Evolutionary conservation across 768 basidiomycete species (phyloP), one percentile per base, ranked within the genome.

Genomic region (Mycena leptocephala): DNA sequence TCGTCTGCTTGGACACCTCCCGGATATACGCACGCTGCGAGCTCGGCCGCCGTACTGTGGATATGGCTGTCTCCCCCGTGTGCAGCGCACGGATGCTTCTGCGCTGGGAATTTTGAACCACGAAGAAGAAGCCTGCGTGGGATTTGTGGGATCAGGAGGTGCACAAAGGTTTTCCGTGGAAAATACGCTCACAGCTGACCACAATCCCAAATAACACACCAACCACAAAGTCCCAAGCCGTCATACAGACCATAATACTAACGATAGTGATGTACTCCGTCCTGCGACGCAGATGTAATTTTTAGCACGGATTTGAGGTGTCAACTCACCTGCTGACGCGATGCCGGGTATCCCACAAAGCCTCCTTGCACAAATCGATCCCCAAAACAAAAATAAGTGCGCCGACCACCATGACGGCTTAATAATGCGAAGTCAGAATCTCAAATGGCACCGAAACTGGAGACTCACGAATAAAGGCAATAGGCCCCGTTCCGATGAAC

Each of bases 331-430:
- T 87, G 88, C 93, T 97, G 26, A 96, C 96, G 20, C 97, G 93
- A 84, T 95, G 91, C 58, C 96, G 88, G 13, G 97, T 97, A 85
- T 99, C 98, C 97, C 97, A 99, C 11, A 99, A 83, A 0, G 98
- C 97, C 84, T 99, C 98, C 80, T 97, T 98, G 48, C 96, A 92
- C 46, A 99, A 92, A 78, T 99, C 98, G 64, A 99, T 91, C 0
- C 97, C 98, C 39, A 99, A 90, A 11, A 98, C 97, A 78, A 97
- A 97, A 76, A 99, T 99, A 70, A 99, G 88, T 2, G 96, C 93
- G 0, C 94, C 93, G 18, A 99, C 97, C 6, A 98, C 93, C 92
- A 96, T 93, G 35, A 99, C 94, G 71, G 97, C 96, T 97, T 75
- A 55, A 55, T 68, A 33, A 58, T 28, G 30, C 48, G 14, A 18